phyloP scores from a whole-genome alignment of 495 filamentous ascomycete species.

The Aspergillus avenaceus region DNA sequence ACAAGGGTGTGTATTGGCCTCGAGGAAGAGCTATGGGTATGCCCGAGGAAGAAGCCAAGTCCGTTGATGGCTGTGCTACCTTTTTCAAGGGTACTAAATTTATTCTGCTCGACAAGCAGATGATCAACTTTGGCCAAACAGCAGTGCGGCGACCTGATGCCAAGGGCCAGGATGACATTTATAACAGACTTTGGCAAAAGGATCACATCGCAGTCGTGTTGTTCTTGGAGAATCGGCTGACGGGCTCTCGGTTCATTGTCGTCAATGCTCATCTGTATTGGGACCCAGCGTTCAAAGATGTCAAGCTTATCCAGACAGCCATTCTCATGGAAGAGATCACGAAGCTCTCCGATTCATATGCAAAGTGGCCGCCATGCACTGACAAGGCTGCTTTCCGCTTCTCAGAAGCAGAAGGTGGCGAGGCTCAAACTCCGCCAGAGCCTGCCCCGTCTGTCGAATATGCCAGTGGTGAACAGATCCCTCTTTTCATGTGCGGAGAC shows the following conservation, averaged over 20 bases:
- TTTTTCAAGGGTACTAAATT: conserved; percentile 94
- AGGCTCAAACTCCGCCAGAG: conserved; percentile 45
- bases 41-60: conserved; percentile 78
- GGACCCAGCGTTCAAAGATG: conserved; percentile 85
- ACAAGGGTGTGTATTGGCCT: conserved; percentile 89
- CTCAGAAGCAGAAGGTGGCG: conserved; percentile 54
- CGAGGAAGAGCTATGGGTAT: conserved; percentile 85
- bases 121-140: conserved; percentile 85
- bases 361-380: conserved; percentile 66
- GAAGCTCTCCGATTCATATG: conserved; percentile 77
- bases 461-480: conserved; percentile 77
- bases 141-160: conserved; percentile 92
- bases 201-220: conserved; percentile 90
- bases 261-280: conserved; percentile 92
- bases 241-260: conserved; percentile 83
- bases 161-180: conserved; percentile 92
- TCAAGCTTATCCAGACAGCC: conserved; percentile 91
- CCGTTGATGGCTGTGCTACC: conserved; percentile 91
- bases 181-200: conserved; percentile 95
- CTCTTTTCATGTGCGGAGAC: conserved; percentile 87
- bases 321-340: conserved; percentile 89
- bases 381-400: conserved; percentile 75
- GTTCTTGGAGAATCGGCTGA: conserved; percentile 86
- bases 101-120: conserved; percentile 85
- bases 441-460: conserved; percentile 73